Percentiles rank a stretch among this genome's conserved stretches.
phyloP scores from a whole-genome alignment of 164 flowering plant species.

The Stephania yunnanensis region DNA sequence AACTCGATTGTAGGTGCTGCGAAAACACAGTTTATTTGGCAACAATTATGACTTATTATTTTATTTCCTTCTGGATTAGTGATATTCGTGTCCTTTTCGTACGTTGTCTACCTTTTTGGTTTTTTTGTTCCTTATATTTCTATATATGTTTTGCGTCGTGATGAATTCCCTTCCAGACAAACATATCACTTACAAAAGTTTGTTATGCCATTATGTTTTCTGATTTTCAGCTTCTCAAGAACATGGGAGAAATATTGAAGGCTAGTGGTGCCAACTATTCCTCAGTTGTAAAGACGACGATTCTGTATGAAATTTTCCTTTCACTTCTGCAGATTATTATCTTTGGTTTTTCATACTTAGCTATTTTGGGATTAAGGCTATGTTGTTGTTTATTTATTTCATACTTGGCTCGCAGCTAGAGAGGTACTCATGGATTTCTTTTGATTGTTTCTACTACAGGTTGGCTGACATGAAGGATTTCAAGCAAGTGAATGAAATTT shows the following conservation, averaged over 20 bases:
- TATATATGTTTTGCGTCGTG: too few relatives aligned
- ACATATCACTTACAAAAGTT: not conserved
- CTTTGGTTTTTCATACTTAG: too few relatives aligned
- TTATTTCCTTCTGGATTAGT: too few relatives aligned
- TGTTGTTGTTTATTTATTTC: not conserved
- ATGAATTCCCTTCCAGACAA: not conserved
- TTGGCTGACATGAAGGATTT: slow-evolving; percentile 96
- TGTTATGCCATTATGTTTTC: not conserved
- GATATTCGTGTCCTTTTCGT: too few relatives aligned
- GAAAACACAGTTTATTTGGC: too few relatives aligned
- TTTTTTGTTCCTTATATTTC: too few relatives aligned
- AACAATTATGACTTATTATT: too few relatives aligned
- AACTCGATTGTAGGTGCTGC: too few relatives aligned
- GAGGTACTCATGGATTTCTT: not conserved
- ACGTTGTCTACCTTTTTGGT: too few relatives aligned
- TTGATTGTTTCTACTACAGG: slow-evolving; percentile 36
- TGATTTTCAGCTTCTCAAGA: slow-evolving; percentile 60
- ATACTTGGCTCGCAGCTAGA: not conserved
- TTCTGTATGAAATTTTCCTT: slow-evolving; percentile 42
- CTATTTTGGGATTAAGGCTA: too few relatives aligned
- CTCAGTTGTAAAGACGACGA: slow-evolving; percentile 93
- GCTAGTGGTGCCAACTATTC: slow-evolving; percentile 86
- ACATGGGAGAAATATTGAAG: slow-evolving; percentile 91
- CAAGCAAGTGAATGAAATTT: slow-evolving; percentile 92
- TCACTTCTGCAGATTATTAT: not conserved